These are phyloP conservation scores for Taiozyma sp. DNA, from an alignment of 1,139 yeast species.

Conservation along the genomic window DNA sequence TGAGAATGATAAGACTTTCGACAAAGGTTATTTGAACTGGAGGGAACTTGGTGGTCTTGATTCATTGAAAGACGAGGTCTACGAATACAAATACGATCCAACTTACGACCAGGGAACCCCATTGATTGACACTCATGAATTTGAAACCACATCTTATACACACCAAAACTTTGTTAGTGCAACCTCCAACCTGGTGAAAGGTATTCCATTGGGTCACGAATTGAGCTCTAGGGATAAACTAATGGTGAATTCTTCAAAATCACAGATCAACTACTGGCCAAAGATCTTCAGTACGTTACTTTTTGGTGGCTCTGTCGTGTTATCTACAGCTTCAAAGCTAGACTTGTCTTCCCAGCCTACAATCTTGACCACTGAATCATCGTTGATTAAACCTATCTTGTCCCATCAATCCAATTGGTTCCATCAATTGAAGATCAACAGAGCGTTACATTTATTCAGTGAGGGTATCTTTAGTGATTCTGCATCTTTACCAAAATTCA, in stretches of 20 bases:
- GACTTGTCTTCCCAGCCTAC: slow-evolving; percentile 10
- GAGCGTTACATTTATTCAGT: slow-evolving; percentile 31
- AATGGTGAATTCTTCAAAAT: slow-evolving; percentile 30
- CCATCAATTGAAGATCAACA: slow-evolving; percentile 17
- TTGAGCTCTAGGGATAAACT: slow-evolving; percentile 38
- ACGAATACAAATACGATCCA: slow-evolving; percentile 21
- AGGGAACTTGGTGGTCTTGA: slow-evolving; percentile 14
- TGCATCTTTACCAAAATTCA: slow-evolving; percentile 23
- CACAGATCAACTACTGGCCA: slow-evolving; percentile 26
- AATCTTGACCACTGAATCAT: slow-evolving; percentile 8
- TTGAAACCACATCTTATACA: slow-evolving; percentile 36
- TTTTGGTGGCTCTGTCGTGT: slow-evolving; percentile 30
- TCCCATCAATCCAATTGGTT: background rate
- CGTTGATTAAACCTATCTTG: slow-evolving; percentile 1
- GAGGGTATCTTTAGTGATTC: slow-evolving; percentile 35
- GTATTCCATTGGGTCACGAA: slow-evolving; percentile 44
- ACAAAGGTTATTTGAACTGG: slow-evolving; percentile 23
- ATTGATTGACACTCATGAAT: slow-evolving; percentile 30
- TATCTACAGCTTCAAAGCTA: slow-evolving; percentile 8
- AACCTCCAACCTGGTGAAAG: slow-evolving; percentile 55
- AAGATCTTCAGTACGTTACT: slow-evolving; percentile 29
- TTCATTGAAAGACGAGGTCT: slow-evolving; percentile 4
- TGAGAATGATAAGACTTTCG: slow-evolving; percentile 10
- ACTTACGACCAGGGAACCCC: slow-evolving; percentile 29
- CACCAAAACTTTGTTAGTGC: slow-evolving; percentile 61